Conservation (phyloP, 495 filamentous ascomycete genomes). For the Glutinoglossum americanum region DNA sequence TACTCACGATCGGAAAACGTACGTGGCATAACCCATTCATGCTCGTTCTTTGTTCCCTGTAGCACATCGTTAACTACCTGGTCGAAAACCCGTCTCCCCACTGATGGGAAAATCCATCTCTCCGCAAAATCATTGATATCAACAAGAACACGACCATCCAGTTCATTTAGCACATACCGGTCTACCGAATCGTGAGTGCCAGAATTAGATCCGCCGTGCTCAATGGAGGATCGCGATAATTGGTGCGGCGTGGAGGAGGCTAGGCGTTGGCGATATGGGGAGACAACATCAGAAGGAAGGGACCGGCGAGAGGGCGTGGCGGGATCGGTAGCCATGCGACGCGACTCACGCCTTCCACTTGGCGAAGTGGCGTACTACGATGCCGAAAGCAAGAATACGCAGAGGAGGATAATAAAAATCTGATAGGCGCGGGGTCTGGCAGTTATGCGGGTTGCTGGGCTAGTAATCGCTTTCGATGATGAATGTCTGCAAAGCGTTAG, state of each 20-base stretch:
- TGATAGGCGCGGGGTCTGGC: too few relatives aligned
- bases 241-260: background rate
- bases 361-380: too few relatives aligned
- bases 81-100: background rate
- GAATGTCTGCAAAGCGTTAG: too few relatives aligned
- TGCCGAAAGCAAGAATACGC: too few relatives aligned
- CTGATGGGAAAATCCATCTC: background rate
- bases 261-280: too few relatives aligned
- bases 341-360: too few relatives aligned
- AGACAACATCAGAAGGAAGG: too few relatives aligned
- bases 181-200: background rate
- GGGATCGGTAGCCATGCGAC: too few relatives aligned
- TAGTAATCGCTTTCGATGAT: too few relatives aligned
- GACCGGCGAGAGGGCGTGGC: too few relatives aligned
- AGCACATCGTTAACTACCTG: background rate
- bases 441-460: too few relatives aligned
- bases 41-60: background rate
- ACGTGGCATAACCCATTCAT: background rate
- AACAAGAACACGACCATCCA: background rate
- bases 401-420: too few relatives aligned
- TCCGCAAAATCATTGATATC: background rate
- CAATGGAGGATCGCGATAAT: background rate
- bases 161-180: background rate
- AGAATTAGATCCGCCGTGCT: background rate
- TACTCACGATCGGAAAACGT: background rate